These are phyloP conservation scores for Schwanniomyces sp. DNA, from an alignment of 805 yeast genomes.

Conservation along the genomic window DNA sequence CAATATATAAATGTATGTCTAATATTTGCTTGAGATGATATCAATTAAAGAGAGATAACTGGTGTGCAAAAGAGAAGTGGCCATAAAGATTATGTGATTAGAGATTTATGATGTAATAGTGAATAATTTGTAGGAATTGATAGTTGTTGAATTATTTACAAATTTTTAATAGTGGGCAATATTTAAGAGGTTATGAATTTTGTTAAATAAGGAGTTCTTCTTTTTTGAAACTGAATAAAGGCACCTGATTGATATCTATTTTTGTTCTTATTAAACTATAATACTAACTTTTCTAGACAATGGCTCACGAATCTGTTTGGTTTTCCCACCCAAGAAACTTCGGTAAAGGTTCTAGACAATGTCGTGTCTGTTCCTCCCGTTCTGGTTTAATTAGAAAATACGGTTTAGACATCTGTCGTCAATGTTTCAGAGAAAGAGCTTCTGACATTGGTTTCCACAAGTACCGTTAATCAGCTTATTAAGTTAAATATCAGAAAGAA, in stretches of 20 bases:
- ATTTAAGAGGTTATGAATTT: too few species aligned
- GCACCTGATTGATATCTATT: neutral
- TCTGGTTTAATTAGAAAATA: slow-evolving; percentile 99
- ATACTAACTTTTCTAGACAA: slow-evolving; percentile 54
- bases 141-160: too few species aligned
- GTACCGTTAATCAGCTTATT: slow-evolving; percentile 70
- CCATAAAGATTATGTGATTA: neutral
- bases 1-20: slow-evolving; percentile 6
- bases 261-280: neutral
- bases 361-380: slow-evolving; percentile 99
- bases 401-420: slow-evolving; percentile 99
- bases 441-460: slow-evolving; percentile 98
- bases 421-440: slow-evolving; percentile 99
- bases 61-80: neutral
- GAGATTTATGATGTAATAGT: too few species aligned
- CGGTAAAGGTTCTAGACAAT: slow-evolving; percentile 99
- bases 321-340: slow-evolving; percentile 99
- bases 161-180: too few species aligned
- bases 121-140: too few species aligned
- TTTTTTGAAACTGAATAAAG: neutral
- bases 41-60: neutral
- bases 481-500: slow-evolving; percentile 3
- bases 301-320: slow-evolving; percentile 99
- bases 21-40: neutral
- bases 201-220: neutral